phyloP scores from a whole-genome alignment of 2,329 filamentous ascomycete genomes.

The Lachnellula arida region DNA sequence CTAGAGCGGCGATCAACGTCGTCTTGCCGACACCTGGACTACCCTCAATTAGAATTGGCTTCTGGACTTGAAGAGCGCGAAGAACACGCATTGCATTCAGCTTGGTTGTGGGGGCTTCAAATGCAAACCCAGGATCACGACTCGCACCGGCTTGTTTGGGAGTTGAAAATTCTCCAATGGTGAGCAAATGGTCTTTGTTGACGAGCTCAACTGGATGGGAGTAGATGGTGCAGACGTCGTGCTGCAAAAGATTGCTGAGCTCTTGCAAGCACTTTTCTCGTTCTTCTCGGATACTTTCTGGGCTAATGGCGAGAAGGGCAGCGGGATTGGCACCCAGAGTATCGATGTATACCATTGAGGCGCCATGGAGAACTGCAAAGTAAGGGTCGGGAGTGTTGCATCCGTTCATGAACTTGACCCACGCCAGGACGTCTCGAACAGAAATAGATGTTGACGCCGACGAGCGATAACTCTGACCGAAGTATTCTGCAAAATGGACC shows the following conservation, averaged over 20 bases:
- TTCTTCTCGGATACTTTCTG: conserved; percentile 65
- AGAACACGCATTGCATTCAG: conserved; percentile 88
- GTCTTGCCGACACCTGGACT: conserved; percentile 99
- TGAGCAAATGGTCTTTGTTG: conserved; percentile 50
- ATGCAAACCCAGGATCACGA: conserved; percentile 62
- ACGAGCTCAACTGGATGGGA: conserved; percentile 54
- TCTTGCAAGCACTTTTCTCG: conserved; percentile 68
- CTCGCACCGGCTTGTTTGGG: conserved; percentile 45
- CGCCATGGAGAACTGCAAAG: conserved; percentile 70
- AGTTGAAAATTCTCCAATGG: conserved; percentile 72
- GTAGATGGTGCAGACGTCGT: conserved; percentile 64
- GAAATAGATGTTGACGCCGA: conserved; percentile 74
- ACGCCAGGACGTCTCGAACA: conserved; percentile 85
- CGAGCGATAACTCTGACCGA: conserved; percentile 75
- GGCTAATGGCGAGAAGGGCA: conserved; percentile 70
- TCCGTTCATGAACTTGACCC: conserved; percentile 86
- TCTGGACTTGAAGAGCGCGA: conserved; percentile 79
- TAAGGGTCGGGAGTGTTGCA: conserved; percentile 38
- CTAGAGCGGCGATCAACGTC: conserved; percentile 80
- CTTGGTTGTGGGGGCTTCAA: conserved; percentile 85
- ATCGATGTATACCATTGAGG: conserved; percentile 92
- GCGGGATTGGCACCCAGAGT: conserved; percentile 93
- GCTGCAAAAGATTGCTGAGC: conserved; percentile 60
- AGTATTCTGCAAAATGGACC: conserved; percentile 89
- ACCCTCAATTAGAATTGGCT: conserved; percentile 91